These are phyloP conservation scores for Tulasnella sp. DNA, from an alignment of 768 basidiomycete genomes.

Conservation along the genomic window DNA sequence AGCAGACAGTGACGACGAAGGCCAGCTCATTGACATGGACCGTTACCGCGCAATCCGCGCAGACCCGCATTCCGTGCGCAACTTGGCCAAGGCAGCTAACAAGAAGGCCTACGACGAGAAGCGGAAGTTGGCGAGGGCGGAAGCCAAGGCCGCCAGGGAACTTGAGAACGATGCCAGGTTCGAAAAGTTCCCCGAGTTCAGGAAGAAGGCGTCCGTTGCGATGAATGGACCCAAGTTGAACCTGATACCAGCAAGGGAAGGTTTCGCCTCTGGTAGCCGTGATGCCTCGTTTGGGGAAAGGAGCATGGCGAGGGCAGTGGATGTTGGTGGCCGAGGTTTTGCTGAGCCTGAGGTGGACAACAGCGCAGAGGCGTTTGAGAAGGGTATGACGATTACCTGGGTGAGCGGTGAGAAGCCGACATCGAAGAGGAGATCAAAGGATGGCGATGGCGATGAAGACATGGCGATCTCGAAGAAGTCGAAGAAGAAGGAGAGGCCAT, in stretches of 20 bases:
- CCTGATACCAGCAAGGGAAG: constrained; percentile 15
- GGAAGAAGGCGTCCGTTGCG: background rate
- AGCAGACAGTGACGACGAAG: constrained; percentile 19
- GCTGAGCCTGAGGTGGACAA: constrained; percentile 2
- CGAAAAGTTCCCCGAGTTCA: background rate
- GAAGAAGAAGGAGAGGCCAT: constrained; percentile 26
- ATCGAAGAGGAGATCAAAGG: constrained; percentile 26
- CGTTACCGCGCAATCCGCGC: background rate
- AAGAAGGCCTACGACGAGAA: constrained; percentile 13
- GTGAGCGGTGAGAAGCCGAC: constrained; percentile 42
- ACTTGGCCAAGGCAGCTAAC: constrained; percentile 10
- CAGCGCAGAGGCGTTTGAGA: constrained; percentile 30
- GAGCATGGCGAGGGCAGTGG: background rate
- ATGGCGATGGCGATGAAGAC: constrained; percentile 21
- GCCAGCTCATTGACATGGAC: constrained; percentile 12
- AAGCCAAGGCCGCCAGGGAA: background rate
- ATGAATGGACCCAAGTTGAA: background rate
- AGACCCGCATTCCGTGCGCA: constrained; percentile 4
- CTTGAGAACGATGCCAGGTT: constrained; percentile 3
- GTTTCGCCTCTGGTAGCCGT: constrained; percentile 23
- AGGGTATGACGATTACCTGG: constrained; percentile 78
- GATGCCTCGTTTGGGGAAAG: constrained; percentile 12
- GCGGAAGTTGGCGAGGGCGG: background rate
- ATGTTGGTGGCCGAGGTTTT: background rate
- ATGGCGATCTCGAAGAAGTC: constrained; percentile 25